Evolutionary conservation across 2,329 filamentous ascomycete species (phyloP), one percentile per base, ranked within the genome.

Genomic region (Grosmannia serpens): DNA sequence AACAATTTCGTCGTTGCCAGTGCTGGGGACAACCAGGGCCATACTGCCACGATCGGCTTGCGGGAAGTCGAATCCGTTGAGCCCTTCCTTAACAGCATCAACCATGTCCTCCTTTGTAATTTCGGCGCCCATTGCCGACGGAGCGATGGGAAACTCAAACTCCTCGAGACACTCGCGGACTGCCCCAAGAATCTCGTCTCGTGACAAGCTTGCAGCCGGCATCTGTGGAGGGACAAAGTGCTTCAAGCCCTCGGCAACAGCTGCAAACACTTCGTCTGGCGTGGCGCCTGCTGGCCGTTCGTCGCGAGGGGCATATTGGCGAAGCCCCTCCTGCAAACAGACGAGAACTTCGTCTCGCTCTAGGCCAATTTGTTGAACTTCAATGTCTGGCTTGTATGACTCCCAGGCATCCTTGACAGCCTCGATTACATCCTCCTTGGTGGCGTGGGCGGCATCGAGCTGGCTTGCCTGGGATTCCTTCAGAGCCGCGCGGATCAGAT

Each of bases 321-420:
- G 84, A 0, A 97, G 79, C 0, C 92, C 92, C 73, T 96, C 87
- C 64, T 88, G 85, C 29, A 97, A 78, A 64, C 91, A 95, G 46
- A 87, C 84, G 17, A 97, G 77, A 53, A 97, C 88, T 67, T 97
- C 92, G 15, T 96, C 90, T 6, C 90, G 82, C 69, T 96, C 92
- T 1, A 97, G 77, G 2, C 91, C 92, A 62, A 95, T 88, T 66
- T 95, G 90, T 65, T 96, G 87, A 5, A 95, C 80, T 65, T 95
- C 87, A 55, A 96, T 90, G 65, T 96, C 90, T 1, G 92, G 92
- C 72, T 95, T 95, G 73, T 95, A 95, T 57, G 85, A 89, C 68
- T 96, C 92, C 84, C 91, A 95, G 1, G 91, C 92, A 65, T 96
- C 91, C 64, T 86, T 85, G 17, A 97, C 88, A 3, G 91, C 91